Conservation (phyloP, 1,284 basidiomycete species). For the Cutaneotrichosporon dermatis region DNA sequence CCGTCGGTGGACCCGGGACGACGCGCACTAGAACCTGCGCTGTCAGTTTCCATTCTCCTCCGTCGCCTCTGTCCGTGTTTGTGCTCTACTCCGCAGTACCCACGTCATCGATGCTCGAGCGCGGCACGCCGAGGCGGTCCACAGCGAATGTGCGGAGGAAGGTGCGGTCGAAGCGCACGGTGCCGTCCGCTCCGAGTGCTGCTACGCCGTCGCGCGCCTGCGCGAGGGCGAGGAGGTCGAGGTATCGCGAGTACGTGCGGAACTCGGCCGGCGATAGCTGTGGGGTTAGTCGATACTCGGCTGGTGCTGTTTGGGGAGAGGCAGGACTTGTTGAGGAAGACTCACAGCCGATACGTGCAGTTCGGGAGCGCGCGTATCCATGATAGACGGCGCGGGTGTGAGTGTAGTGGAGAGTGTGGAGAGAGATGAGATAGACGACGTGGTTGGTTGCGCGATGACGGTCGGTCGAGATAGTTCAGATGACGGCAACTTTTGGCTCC, state of each 20-base stretch:
- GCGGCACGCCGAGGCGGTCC: slow-evolving; percentile 13
- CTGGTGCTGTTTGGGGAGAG: not conserved
- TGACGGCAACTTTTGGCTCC: too few species aligned
- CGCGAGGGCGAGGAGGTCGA: slow-evolving; percentile 19
- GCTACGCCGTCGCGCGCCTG: slow-evolving; percentile 7
- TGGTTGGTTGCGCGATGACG: too few species aligned
- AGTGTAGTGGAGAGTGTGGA: not conserved
- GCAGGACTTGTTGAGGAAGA: not conserved
- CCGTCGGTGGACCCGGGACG: not conserved
- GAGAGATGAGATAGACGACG: not conserved
- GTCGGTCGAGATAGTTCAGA: not conserved
- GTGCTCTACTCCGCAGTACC: not conserved
- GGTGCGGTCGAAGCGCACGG: slow-evolving; percentile 15
- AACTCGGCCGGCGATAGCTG: slow-evolving; percentile 25
- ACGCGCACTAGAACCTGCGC: slow-evolving; percentile 15
- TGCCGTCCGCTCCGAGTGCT: slow-evolving; percentile 16
- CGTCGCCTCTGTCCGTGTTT: not conserved
- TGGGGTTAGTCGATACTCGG: not conserved
- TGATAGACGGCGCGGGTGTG: not conserved
- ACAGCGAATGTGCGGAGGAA: slow-evolving; percentile 12
- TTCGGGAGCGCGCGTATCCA: slow-evolving; percentile 11
- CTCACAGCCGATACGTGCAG: slow-evolving; percentile 17
- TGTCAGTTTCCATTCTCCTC: not conserved
- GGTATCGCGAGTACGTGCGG: slow-evolving; percentile 20
- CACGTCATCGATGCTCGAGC: slow-evolving; percentile 19